phyloP scores from a whole-genome alignment of 208 protist species.

The Acanthamoeba lenticulata region DNA sequence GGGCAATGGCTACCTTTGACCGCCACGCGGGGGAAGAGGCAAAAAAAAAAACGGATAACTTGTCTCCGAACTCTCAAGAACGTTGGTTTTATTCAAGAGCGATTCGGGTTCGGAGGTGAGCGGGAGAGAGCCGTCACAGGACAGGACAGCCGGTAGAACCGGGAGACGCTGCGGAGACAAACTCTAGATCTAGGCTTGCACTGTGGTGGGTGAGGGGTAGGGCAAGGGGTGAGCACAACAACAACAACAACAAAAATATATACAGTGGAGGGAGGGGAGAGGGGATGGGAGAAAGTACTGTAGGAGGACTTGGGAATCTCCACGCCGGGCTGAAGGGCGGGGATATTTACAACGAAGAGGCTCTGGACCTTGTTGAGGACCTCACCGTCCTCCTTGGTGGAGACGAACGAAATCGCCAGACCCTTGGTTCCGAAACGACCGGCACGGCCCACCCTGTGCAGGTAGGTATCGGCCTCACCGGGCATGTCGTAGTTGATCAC shows the following conservation, averaged over 20 bases:
- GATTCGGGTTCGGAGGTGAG: too few species aligned
- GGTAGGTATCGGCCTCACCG: conserved; percentile 95
- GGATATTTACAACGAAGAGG: conserved; percentile 97
- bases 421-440: conserved; percentile 99
- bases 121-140: too few species aligned
- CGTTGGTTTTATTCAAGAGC: too few species aligned
- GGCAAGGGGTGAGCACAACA: not conserved
- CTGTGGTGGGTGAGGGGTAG: not conserved
- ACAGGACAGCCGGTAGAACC: too few species aligned
- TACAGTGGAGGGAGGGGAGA: not conserved
- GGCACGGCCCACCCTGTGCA: conserved; percentile 96
- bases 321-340: conserved; percentile 92
- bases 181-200: conserved; percentile 45
- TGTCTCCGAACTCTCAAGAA: too few species aligned
- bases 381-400: conserved; percentile 92
- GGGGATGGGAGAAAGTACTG: conserved; percentile 70
- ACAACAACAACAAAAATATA: not conserved
- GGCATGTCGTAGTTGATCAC: conserved; percentile 99
- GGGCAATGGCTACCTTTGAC: conserved; percentile 2
- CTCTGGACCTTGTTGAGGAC: conserved; percentile 96
- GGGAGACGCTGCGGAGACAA: too few species aligned
- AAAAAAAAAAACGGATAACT: too few species aligned
- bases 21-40: too few species aligned
- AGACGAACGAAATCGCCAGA: conserved; percentile 98
- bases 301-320: conserved; percentile 88